phyloP scores from a whole-genome alignment of 306 rosid genomes.

The Benincasa hispida region DNA sequence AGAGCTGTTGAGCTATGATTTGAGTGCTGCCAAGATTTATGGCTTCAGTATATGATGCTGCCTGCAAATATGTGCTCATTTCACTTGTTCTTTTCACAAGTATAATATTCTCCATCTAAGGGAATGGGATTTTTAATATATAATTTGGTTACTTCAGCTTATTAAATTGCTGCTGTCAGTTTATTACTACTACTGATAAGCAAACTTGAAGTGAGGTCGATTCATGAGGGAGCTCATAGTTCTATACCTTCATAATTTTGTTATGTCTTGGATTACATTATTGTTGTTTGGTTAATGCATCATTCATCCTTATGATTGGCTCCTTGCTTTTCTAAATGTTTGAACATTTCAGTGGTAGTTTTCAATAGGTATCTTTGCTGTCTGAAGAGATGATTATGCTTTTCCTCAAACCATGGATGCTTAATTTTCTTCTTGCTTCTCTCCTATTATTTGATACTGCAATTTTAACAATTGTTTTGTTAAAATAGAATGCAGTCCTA shows the following conservation, averaged over 20 bases:
- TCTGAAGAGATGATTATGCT: neutral
- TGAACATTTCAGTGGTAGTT: neutral
- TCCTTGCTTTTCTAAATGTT: neutral
- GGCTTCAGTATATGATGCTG: neutral
- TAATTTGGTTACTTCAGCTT: neutral
- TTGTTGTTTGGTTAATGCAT: neutral
- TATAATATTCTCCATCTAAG: neutral
- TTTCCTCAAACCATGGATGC: neutral
- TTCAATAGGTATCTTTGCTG: neutral
- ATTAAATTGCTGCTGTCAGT: neutral
- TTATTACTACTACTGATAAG: neutral
- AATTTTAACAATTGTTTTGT: neutral
- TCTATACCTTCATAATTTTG: neutral
- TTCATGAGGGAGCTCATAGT: neutral
- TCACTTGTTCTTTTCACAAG: neutral
- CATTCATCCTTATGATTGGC: neutral
- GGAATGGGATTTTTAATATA: neutral
- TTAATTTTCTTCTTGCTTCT: slow-evolving; percentile 1
- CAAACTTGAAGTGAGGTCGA: neutral
- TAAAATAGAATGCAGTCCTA: slow-evolving; percentile 36
- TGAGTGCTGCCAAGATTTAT: neutral
- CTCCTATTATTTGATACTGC: neutral
- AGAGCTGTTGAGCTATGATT: neutral
- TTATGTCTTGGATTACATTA: neutral
- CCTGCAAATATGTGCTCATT: neutral